Conservation (phyloP, 495 filamentous ascomycete species). For the Penicillium riverlandense region DNA sequence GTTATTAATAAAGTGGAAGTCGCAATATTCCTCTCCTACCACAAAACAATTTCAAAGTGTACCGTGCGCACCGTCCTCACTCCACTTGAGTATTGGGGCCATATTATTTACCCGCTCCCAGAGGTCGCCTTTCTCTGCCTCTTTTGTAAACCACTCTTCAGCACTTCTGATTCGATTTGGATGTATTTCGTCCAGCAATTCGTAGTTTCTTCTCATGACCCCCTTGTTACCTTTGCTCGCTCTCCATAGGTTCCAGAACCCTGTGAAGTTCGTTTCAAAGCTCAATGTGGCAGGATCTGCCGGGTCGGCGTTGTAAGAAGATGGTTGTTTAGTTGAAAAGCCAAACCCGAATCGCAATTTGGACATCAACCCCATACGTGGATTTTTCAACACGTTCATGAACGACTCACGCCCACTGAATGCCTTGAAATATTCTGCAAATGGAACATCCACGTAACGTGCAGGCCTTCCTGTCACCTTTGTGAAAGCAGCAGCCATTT, state of each 20-base stretch:
- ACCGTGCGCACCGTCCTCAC: background rate
- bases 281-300: conserved; percentile 37
- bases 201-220: conserved; percentile 38
- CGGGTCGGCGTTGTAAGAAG: conserved; percentile 28
- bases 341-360: too few relatives aligned
- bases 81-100: too few relatives aligned
- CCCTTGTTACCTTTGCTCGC: conserved; percentile 9
- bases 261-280: conserved; percentile 42
- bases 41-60: too few relatives aligned
- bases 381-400: too few relatives aligned
- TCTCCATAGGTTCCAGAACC: conserved; percentile 42
- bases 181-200: conserved; percentile 43
- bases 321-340: background rate
- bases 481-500: conserved; percentile 43
- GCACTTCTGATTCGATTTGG: conserved; percentile 32
- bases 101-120: too few relatives aligned
- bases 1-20: too few relatives aligned
- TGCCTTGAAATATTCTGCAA: too few relatives aligned
- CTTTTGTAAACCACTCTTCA: conserved; percentile 14
- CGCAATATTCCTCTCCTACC: too few relatives aligned
- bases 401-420: too few relatives aligned
- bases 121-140: too few relatives aligned
- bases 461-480: conserved; percentile 38
- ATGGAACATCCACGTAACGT: too few relatives aligned
- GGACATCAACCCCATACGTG: too few relatives aligned